Evolutionary conservation across 1,284 basidiomycete species (phyloP).

Genomic region (Ustilago trichophora): DNA sequence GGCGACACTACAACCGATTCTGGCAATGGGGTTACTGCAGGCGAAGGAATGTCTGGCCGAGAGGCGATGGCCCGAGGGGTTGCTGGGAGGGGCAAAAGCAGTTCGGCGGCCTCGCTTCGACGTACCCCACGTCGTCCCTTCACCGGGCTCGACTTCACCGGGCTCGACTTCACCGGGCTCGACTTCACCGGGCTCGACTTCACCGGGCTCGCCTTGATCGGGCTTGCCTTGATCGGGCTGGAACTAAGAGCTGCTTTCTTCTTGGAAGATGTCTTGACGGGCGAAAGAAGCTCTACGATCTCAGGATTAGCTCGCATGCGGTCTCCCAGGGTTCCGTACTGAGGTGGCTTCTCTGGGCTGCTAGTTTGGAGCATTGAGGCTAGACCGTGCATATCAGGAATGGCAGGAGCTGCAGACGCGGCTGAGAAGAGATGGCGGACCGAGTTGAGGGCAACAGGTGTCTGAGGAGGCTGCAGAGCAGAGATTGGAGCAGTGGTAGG

Average conservation of each 20-base stretch:
- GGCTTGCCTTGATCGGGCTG: slow-evolving; percentile 21
- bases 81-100: slow-evolving; percentile 6
- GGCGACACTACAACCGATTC: background rate
- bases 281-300: slow-evolving; percentile 18
- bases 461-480: slow-evolving; percentile 11
- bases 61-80: slow-evolving; percentile 1
- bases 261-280: slow-evolving; percentile 13
- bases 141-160: too few relatives aligned
- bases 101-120: slow-evolving; percentile 31
- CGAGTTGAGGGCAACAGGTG: slow-evolving; percentile 28
- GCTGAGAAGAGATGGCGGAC: slow-evolving; percentile 34
- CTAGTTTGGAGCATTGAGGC: slow-evolving; percentile 12
- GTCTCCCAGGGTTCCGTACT: slow-evolving; percentile 34
- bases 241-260: slow-evolving; percentile 7
- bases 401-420: slow-evolving; percentile 11
- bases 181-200: too few relatives aligned
- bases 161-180: too few relatives aligned
- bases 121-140: slow-evolving; percentile 5
- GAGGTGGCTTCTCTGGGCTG: slow-evolving; percentile 10
- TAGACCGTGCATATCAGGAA: slow-evolving; percentile 31
- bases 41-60: background rate
- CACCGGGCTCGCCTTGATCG: too few relatives aligned
- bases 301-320: slow-evolving; percentile 37
- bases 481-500: background rate
- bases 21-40: slow-evolving; percentile 3